phyloP scores from a whole-genome alignment of 2,329 filamentous ascomycete genomes.

The Helotiales sp. region DNA sequence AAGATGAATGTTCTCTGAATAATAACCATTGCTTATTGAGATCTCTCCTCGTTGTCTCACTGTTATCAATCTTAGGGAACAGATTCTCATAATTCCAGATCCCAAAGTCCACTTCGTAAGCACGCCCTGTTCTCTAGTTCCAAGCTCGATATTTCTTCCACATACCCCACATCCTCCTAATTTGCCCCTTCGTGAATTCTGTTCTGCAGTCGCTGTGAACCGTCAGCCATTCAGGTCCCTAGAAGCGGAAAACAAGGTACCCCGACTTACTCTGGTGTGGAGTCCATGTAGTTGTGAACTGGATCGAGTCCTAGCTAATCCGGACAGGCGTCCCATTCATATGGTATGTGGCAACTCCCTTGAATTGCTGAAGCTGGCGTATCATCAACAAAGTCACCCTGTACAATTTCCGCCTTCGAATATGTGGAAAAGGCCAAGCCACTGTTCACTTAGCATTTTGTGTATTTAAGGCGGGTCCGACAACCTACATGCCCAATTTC shows the following conservation, averaged over 20 bases:
- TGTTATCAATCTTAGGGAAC: too few species aligned
- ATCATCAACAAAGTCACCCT: neutral
- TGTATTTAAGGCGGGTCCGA: neutral
- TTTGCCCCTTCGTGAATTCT: neutral
- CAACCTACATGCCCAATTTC: neutral
- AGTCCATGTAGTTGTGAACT: neutral
- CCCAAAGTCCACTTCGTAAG: neutral
- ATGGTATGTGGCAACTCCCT: neutral
- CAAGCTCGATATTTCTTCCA: neutral
- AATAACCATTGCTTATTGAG: too few species aligned
- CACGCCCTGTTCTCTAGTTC: neutral
- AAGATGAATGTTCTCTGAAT: too few species aligned
- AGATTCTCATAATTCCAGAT: neutral
- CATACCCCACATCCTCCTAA: slow-evolving; percentile 2
- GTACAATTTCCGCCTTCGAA: neutral
- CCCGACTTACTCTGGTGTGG: neutral
- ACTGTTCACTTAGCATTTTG: neutral
- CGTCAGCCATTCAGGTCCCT: too few species aligned
- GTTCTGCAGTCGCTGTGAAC: neutral
- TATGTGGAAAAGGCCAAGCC: neutral
- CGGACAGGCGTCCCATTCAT: neutral
- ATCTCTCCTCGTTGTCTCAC: too few species aligned
- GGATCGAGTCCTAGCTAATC: neutral
- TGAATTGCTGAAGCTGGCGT: neutral
- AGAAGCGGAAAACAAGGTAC: too few species aligned